Evolutionary conservation across 805 yeast species (phyloP), one percentile per base, ranked within the genome.

Genomic region (Candida ascalaphidarum): DNA sequence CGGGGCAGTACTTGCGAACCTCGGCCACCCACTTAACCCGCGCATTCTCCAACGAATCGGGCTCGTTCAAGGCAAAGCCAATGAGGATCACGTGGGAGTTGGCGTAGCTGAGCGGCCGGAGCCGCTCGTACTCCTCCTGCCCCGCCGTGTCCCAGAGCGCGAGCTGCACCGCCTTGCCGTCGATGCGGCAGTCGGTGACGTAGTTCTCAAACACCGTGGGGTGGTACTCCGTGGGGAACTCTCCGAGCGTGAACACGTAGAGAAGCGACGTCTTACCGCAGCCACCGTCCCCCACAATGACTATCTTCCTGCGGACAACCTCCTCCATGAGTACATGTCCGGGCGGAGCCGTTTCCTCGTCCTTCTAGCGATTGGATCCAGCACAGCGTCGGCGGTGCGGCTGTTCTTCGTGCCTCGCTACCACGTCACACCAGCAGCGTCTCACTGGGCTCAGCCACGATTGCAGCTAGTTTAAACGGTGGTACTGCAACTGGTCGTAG

Each of bases 121-220:
- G 61, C 34, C 96, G 61, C 50, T 86, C 96, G 50, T 86, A 86
- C 55, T 86, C 96, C 58, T 86, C 96, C 56, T 86, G 96, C 3
- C 96, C 96, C 2, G 96, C 96, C 1, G 96, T 86, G 50, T 86
- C 96, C 96, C 96, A 86, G 15, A 86, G 58, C 2, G 94, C 88
- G 31, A 86, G 56, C 37, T 85, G 80, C 3, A 86, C 94, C 11
- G 92, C 81, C 41, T 85, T 86, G 3, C 96, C 96, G 47, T 86
- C 96, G 12, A 88, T 94, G 33, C 95, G 64, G 53, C 96, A 86
- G 45, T 85, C 95, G 1, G 95, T 85, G 11, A 86, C 95, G 51
- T 88, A 85, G 52, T 88, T 86, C 43, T 86, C 96, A 52, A 88
- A 86, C 5, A 86, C 95, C 0, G 96, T 86, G 3, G 96, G 96